Percentiles rank a stretch among this genome's conserved stretches.
phyloP scores from a whole-genome alignment of 805 yeast species.

The Saccharomycopsis schoenii region DNA sequence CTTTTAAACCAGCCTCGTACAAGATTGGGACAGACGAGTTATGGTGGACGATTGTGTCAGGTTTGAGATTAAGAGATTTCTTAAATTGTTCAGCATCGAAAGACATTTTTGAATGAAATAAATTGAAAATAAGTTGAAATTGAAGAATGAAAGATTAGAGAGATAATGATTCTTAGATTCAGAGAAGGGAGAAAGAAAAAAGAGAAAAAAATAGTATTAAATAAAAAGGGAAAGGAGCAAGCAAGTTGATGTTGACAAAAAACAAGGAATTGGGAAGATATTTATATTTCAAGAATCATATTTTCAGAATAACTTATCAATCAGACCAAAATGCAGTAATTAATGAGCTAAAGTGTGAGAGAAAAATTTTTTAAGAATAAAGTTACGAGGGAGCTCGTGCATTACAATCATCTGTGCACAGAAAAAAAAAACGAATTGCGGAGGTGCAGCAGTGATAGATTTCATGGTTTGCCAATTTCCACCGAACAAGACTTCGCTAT shows the following conservation, averaged over 20 bases:
- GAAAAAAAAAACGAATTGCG: not conserved
- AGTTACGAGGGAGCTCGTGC: not conserved
- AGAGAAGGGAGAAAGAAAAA: not conserved
- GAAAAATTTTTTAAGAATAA: not conserved
- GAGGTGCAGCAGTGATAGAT: not conserved
- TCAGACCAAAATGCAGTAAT: too few species aligned
- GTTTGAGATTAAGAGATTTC: slow-evolving; percentile 37
- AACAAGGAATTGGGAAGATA: not conserved
- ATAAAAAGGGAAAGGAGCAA: too few species aligned
- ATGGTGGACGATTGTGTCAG: slow-evolving; percentile 66
- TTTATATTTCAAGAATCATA: too few species aligned
- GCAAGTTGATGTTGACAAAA: too few species aligned
- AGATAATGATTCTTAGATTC: not conserved
- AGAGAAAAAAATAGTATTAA: not conserved
- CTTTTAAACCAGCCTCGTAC: slow-evolving; percentile 89
- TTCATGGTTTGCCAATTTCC: too few species aligned
- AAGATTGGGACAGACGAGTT: slow-evolving; percentile 88
- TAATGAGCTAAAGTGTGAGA: not conserved
- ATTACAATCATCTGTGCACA: not conserved
- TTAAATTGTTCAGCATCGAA: slow-evolving; percentile 24
- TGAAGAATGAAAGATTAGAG: not conserved
- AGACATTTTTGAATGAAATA: slow-evolving; percentile 13
- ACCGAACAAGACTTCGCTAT: too few species aligned
- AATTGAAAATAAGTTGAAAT: not conserved
- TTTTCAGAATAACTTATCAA: too few species aligned